Conservation (phyloP, 2,329 filamentous ascomycete genomes). For the Aureobasidium mangrovei region DNA sequence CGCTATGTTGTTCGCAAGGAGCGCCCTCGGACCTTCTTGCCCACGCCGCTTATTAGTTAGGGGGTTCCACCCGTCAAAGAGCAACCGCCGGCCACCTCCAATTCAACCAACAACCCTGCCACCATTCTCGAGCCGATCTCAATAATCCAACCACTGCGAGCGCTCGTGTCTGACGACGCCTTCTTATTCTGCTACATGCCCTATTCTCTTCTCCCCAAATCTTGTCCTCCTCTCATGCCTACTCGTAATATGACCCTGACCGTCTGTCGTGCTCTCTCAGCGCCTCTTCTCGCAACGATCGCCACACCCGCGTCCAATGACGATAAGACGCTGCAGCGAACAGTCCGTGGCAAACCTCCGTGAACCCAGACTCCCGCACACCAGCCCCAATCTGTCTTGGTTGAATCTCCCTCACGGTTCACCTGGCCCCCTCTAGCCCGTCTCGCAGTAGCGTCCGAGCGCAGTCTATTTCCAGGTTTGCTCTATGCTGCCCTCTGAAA, state of each 20-base stretch:
- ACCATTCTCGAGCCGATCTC: neutral
- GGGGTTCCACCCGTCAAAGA: neutral
- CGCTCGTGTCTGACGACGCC: too few species aligned
- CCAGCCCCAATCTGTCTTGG: conserved; percentile 3
- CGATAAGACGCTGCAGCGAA: conserved; percentile 3
- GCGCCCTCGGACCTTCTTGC: neutral
- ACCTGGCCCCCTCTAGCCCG: conserved; percentile 6
- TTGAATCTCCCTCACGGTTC: conserved; percentile 12
- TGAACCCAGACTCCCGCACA: neutral
- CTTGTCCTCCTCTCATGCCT: neutral
- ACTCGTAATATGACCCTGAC: neutral
- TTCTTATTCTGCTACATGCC: too few species aligned
- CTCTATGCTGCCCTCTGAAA: conserved; percentile 2
- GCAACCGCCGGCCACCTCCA: neutral
- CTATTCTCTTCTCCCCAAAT: neutral
- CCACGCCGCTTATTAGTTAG: neutral
- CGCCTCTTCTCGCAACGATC: neutral
- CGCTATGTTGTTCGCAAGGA: conserved; percentile 7
- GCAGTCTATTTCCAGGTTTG: conserved; percentile 9
- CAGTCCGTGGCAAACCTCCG: conserved; percentile 9
- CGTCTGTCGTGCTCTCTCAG: too few species aligned
- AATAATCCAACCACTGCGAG: too few species aligned
- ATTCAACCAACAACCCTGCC: neutral
- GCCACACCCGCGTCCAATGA: conserved; percentile 7
- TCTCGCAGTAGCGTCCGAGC: conserved; percentile 9